phyloP scores from a whole-genome alignment of 2,329 filamentous ascomycete genomes.

The Trichocomaceae sp. region DNA sequence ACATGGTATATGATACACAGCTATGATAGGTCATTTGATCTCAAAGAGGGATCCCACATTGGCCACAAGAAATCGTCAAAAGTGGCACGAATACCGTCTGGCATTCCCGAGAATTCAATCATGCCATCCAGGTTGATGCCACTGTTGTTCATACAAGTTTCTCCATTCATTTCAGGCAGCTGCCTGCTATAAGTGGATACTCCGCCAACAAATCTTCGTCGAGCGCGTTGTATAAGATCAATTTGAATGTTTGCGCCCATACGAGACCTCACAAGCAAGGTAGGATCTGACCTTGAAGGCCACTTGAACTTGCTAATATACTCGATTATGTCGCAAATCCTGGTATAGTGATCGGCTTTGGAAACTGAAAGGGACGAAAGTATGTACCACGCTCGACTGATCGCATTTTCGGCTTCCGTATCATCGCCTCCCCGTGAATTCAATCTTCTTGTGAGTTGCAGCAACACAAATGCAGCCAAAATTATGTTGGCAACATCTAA shows the following conservation, averaged over 20 bases:
- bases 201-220: not conserved
- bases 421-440: not conserved
- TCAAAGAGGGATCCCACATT: not conserved
- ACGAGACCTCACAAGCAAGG: not conserved
- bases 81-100: not conserved
- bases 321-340: not conserved
- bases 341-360: not conserved
- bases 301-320: not conserved
- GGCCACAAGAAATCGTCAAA: not conserved
- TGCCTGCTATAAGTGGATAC: not conserved
- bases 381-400: slow-evolving; percentile 6
- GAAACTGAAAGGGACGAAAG: not conserved
- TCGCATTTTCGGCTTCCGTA: slow-evolving; percentile 10
- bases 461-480: not conserved
- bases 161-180: not conserved
- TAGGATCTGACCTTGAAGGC: not conserved
- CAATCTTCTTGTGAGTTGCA: not conserved
- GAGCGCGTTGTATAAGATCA: not conserved
- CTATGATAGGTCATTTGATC: not conserved
- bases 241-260: not conserved
- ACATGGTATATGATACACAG: not conserved
- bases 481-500: not conserved
- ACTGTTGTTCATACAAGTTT: not conserved
- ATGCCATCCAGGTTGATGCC: not conserved
- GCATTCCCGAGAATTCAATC: not conserved